phyloP scores from a whole-genome alignment of 75 land plant species.

The Sequoia sempervirens region DNA sequence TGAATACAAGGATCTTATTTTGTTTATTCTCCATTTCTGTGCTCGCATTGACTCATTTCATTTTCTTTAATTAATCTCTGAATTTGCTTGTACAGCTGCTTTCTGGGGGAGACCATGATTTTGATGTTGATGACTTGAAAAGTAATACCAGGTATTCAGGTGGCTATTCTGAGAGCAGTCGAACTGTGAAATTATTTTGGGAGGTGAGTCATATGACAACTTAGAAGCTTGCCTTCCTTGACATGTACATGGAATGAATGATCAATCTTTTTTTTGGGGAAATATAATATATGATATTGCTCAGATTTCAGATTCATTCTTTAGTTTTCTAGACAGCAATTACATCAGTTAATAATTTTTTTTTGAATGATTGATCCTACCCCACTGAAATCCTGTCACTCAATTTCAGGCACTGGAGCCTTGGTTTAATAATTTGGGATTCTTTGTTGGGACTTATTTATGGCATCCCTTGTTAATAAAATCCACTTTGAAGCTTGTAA shows the following conservation, averaged over 20 bases:
- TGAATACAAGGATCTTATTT: neutral
- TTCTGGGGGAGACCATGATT: too few relatives aligned
- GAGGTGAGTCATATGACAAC: constrained; percentile 55
- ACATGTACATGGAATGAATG: neutral
- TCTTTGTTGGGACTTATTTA: neutral
- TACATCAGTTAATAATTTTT: neutral
- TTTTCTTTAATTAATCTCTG: neutral
- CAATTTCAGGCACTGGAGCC: neutral
- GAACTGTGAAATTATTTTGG: constrained; percentile 88
- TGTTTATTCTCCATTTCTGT: constrained; percentile 1
- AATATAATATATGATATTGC: neutral
- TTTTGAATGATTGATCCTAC: neutral
- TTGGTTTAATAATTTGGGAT: neutral
- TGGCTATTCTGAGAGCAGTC: constrained; percentile 83
- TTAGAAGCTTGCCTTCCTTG: neutral
- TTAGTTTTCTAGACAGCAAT: neutral
- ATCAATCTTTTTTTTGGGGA: constrained; percentile 8
- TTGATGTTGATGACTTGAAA: constrained; percentile 19
- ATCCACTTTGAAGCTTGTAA: too few relatives aligned
- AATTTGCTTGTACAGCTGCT: constrained; percentile 23
- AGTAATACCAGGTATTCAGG: constrained; percentile 82
- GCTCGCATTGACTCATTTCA: neutral
- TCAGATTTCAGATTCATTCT: neutral
- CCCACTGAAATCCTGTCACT: neutral
- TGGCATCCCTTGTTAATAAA: too few relatives aligned